Base-by-base conservation (phyloP, 1,284 basidiomycete species). In the Cutaneotrichosporon curvatum region DNA sequence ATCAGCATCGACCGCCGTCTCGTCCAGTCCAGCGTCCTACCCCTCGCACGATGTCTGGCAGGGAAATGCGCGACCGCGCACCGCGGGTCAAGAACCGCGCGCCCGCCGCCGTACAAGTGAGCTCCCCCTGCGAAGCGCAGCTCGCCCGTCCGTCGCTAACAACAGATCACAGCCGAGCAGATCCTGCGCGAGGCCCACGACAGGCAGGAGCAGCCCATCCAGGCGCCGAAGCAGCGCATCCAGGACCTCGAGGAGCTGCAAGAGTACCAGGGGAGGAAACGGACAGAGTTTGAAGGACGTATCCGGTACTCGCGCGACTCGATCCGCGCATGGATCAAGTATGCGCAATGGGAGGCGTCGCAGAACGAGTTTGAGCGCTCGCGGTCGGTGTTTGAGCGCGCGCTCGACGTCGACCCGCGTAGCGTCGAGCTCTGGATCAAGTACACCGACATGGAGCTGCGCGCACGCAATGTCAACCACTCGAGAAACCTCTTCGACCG, bases 361-460 rank as follows among this genome's bases (percentile, higher is more conserved):
- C 94, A 98, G 77, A 92, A 91, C 59, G 90, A 97, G 76, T 95
- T 84, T 63, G 85, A 87, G 37, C 82, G 90, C 52, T 84, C 91
- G 11, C 80, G 95, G 19, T 96, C 91, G 11, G 84, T 99, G 37
- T 98, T 88, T 62, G 94, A 99, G 73, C 85, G 95, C 59, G 92
- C 94, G 0, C 77, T 99, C 48, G 95, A 98, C 64, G 88, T 97
- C 47, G 92, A 97, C 66, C 80, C 91, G 0, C 80, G 89, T 32
- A 84, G 83, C 46, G 77, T 88, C 25, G 87, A 91, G 57, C 76
- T 98, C 54, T 99, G 95, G 95, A 76, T 95, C 47, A 84, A 82
- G 57, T 98, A 98, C 73, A 86, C 87, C n/a, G 95, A 98, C 72
- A 91, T 91, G 82, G 95, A 98, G 71, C 80, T 99, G 55, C 96